phyloP scores from a whole-genome alignment of 306 rosid genomes.

The Clitoria ternatea region DNA sequence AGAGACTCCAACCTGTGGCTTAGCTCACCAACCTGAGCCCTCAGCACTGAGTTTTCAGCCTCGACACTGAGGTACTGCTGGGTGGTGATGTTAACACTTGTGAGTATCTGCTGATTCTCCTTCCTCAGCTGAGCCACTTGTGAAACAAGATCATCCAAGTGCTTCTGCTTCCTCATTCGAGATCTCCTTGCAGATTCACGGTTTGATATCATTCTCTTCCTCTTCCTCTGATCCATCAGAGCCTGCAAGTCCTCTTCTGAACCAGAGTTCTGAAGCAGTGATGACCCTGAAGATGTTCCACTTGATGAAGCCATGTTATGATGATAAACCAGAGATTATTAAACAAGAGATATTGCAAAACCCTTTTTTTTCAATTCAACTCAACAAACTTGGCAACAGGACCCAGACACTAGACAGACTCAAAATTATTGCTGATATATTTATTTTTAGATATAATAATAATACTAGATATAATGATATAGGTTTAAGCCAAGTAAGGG shows the following conservation, averaged over 20 bases:
- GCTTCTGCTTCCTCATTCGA: slow-evolving; percentile 91
- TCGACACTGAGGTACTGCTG: slow-evolving; percentile 60
- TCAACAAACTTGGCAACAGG: slow-evolving; percentile 33
- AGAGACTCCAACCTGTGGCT: slow-evolving; percentile 61
- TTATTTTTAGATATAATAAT: background rate
- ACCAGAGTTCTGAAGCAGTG: slow-evolving; percentile 57
- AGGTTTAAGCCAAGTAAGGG: background rate
- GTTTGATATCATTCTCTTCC: slow-evolving; percentile 95
- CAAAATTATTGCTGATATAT: slow-evolving; percentile 27
- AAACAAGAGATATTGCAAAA: background rate
- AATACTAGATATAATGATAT: background rate
- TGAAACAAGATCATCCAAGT: slow-evolving; percentile 72
- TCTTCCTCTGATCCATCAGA: slow-evolving; percentile 74
- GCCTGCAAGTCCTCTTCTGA: slow-evolving; percentile 61
- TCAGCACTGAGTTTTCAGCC: slow-evolving; percentile 71
- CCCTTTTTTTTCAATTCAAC: background rate
- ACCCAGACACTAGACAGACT: slow-evolving; percentile 38
- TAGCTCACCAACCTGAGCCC: slow-evolving; percentile 70
- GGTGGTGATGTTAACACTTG: slow-evolving; percentile 52
- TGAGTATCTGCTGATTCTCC: slow-evolving; percentile 67
- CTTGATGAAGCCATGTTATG: slow-evolving; percentile 74
- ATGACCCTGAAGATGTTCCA: slow-evolving; percentile 70
- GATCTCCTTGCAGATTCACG: slow-evolving; percentile 90
- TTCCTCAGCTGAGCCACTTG: slow-evolving; percentile 56
- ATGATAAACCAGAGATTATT: background rate